Evolutionary conservation across 164 flowering plant species (phyloP).

Genomic region (Kingdonia uniflora): DNA sequence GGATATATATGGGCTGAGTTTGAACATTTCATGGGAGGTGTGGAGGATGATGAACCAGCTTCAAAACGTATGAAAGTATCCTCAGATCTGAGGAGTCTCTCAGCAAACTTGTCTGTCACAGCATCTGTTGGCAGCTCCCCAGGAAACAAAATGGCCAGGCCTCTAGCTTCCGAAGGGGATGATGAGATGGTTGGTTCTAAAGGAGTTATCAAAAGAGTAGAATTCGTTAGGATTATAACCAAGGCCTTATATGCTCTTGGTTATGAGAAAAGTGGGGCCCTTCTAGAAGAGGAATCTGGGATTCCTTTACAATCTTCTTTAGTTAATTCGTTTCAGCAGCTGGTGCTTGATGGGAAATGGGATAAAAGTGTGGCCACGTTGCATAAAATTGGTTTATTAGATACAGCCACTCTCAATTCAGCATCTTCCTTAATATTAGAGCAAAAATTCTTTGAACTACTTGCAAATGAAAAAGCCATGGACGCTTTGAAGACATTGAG

Average conservation of each 20-base stretch:
- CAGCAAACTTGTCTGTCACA: constrained; percentile 26
- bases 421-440: constrained; percentile 71
- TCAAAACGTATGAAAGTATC: constrained; percentile 66
- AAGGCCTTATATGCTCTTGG: constrained; percentile 78
- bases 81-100: constrained; percentile 27
- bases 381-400: constrained; percentile 36
- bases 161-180: constrained; percentile 45
- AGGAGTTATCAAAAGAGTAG: constrained; percentile 52
- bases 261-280: constrained; percentile 50
- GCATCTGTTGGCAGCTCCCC: constrained; percentile 38
- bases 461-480: constrained; percentile 33
- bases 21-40: constrained; percentile 90
- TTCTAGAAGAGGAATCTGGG: constrained; percentile 84
- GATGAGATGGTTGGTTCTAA: constrained; percentile 59
- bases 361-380: constrained; percentile 60
- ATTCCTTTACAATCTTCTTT: constrained; percentile 57
- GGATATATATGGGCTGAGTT: constrained; percentile 72
- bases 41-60: constrained; percentile 78
- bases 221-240: constrained; percentile 62
- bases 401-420: constrained; percentile 40
- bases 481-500: constrained; percentile 65
- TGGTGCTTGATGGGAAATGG: constrained; percentile 63
- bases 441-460: constrained; percentile 64
- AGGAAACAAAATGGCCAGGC: constrained; percentile 63
- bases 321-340: constrained; percentile 45